Conservation (phyloP, 2,329 filamentous ascomycete species). For the Fusarium brevicatenulatum region DNA sequence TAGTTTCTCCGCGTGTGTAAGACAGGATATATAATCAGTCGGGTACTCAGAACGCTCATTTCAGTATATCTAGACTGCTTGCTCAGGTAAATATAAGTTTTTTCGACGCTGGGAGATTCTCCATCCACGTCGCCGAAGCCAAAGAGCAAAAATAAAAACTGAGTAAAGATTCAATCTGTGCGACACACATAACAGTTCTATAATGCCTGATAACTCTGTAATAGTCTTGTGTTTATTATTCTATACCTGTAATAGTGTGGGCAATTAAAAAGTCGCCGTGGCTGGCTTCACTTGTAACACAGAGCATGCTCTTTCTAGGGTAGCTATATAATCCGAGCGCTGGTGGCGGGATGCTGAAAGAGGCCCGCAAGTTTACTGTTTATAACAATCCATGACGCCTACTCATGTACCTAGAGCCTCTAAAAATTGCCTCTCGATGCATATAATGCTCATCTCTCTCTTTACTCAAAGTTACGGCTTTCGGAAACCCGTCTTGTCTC, state of each 20-base stretch:
- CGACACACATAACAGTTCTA: too few relatives aligned
- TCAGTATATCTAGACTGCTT: fast-evolving
- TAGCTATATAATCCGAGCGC: not conserved
- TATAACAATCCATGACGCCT: not conserved
- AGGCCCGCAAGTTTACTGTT: not conserved
- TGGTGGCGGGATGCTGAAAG: not conserved
- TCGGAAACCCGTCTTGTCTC: not conserved
- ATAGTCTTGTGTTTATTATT: not conserved
- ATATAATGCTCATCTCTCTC: not conserved
- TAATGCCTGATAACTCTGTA: too few relatives aligned
- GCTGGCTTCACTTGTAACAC: not conserved
- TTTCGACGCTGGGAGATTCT: fast-evolving
- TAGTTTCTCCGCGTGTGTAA: fast-evolving
- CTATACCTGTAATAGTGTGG: not conserved
- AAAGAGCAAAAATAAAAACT: too few relatives aligned
- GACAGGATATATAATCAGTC: fast-evolving
- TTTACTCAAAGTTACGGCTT: not conserved
- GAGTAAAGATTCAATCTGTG: fast-evolving
- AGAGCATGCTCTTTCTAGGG: not conserved
- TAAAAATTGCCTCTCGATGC: not conserved
- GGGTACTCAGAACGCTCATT: fast-evolving
- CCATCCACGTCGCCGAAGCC: too few relatives aligned
- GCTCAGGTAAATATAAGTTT: too few relatives aligned
- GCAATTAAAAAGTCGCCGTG: not conserved
- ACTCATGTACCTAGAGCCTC: too few relatives aligned